Base-by-base conservation (phyloP, 2,329 filamentous ascomycete genomes). In the Exophiala alcalophila region DNA sequence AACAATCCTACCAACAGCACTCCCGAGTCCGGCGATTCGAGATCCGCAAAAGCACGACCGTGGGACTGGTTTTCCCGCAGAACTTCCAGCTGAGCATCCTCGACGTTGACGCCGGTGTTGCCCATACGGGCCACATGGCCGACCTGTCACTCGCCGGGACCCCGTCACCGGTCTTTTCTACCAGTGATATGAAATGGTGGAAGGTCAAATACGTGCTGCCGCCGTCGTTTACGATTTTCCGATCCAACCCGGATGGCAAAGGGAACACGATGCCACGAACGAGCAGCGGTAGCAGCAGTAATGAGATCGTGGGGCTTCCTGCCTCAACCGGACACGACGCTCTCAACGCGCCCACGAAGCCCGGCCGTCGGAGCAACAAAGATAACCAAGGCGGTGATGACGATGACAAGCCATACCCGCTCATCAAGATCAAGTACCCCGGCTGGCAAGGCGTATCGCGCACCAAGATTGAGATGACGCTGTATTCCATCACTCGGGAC, bases 11-110 rank as follows among this genome's bases (percentile, higher is more conserved):
- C 31, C 9, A 34, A 9, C 16, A 26, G 15, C 28, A 23, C 10
- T 24, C 29, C 34, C 34, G 29, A 30, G 15, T 51, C 40, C 40
- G 44, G 21, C 19, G 48, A 40, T 48, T 50, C 46, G 35, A 53
- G 28, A 50, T 53, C 50, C 35, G 41, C 47, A 51, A 54, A 38
- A 47, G 41, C 34, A 42, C 47, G 51, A 12, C 51, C 41, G 8
- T 54, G 47, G 51, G 48, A 42, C 39, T 54, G 32, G 40, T 51
- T 51, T 44, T 34, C 42, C 48, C 51, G 40, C 51, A 51, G 51
- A 51, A 49, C 45, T 28, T 54, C 41, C 15, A 27, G 33, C 38
- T 51, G 24, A 36, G 45, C 29, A 28, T 49, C 19, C 27, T 39
- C 15, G 38, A 50, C 12, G 31, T 49, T 21, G 41, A 47, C 28